Conservation (phyloP, 306 rosid genomes). For the Rosa chinensis region DNA sequence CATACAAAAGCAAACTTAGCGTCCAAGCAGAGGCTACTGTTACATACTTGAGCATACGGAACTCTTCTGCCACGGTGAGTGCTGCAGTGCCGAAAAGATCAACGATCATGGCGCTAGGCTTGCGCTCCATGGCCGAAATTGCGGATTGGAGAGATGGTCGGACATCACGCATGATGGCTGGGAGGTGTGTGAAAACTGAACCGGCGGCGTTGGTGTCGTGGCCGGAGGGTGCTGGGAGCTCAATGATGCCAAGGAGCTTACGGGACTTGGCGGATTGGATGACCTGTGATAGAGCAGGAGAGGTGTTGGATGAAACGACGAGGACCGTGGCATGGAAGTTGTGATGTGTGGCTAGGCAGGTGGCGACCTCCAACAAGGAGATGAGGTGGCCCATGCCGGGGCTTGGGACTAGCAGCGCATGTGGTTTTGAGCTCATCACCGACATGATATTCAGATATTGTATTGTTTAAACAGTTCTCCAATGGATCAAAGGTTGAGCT, state of each 20-base stretch:
- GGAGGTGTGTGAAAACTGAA: conserved; percentile 1
- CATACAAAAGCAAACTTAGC: conserved; percentile 18
- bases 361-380: conserved; percentile 4
- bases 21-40: neutral
- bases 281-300: neutral
- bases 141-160: neutral
- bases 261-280: conserved; percentile 8
- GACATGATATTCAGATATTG: neutral
- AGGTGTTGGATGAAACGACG: neutral
- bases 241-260: conserved; percentile 27
- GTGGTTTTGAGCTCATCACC: neutral
- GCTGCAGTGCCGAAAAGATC: conserved; percentile 46
- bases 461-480: neutral
- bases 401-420: neutral
- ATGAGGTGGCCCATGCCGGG: conserved; percentile 12
- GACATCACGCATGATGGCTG: conserved; percentile 31
- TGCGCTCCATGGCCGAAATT: neutral
- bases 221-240: conserved; percentile 31
- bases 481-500: neutral
- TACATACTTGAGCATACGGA: conserved; percentile 37
- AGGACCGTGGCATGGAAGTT: neutral
- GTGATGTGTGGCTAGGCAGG: conserved; percentile 2
- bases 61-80: conserved; percentile 46
- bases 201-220: conserved; percentile 13
- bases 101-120: conserved; percentile 30